Base-by-base conservation (phyloP, 116 monocot genomes). In the Zostera marina region DNA sequence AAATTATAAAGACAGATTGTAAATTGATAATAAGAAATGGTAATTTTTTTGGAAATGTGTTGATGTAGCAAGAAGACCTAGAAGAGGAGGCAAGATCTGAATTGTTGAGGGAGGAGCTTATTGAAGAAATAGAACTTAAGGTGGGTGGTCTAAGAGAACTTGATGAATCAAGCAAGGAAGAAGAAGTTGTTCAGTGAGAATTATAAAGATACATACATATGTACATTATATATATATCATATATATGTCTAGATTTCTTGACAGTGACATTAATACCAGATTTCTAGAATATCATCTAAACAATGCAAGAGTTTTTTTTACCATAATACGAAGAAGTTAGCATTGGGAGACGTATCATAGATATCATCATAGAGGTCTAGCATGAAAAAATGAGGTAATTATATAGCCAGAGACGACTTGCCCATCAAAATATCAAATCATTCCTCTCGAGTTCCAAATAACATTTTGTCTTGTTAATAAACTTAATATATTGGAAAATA, bases 41-140 rank as follows among this genome's bases (percentile, higher is more conserved):
- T n/a, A n/a, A n/a, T n/a, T n/a, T n/a, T n/a, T 32, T 32, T 32
- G 32, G 4, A 38, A 4, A 1, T 70, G 19, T 16, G 45, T 24
- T 68, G 4, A 13, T 72, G 62, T 69, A 92, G 87, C 92, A 92
- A 87, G 92, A 92, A 60, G 92, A 92, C 16, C 74, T 80, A 47
- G 92, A 92, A 68, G 80, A 73, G 59, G 42, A 61, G 13, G 73
- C 76, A 15, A 87, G 92, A 65, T 83, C 72, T 44, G 83, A 87
- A 74, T 64, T 92, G 11, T 76, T 46, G 75, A 76, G 87, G 49
- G 87, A 92, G 78, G 92, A 92, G 68, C 49, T 92, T 56, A 80
- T 92, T 22, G 87, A 92, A 72, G 92, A 92, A 59, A 92, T 92
- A 20, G 92, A 87, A 72, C 65, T 74, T 17, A 92, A 87, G 69